phyloP scores from a whole-genome alignment of 2,329 filamentous ascomycete genomes.

The Teratosphaeria epicoccoides region DNA sequence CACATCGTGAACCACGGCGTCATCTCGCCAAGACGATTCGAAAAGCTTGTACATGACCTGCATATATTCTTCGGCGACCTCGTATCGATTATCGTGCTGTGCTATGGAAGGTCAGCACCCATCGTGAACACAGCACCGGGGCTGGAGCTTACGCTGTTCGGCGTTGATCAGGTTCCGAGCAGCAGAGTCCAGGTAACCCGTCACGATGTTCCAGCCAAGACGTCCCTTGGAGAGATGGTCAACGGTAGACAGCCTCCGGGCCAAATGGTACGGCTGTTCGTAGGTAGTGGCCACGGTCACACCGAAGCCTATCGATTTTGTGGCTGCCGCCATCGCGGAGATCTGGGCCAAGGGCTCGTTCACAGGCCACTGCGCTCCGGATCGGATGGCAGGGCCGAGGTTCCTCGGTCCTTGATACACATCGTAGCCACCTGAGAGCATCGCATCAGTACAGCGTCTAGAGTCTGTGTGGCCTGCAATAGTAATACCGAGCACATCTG shows the following conservation, averaged over 20 bases:
- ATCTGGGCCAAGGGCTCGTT: conserved; percentile 57
- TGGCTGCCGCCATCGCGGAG: conserved; percentile 53
- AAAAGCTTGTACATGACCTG: conserved; percentile 40
- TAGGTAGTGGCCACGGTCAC: conserved; percentile 55
- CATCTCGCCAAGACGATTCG: conserved; percentile 45
- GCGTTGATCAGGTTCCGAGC: conserved; percentile 49
- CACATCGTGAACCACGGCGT: conserved; percentile 46
- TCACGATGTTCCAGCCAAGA: conserved; percentile 59
- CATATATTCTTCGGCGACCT: conserved; percentile 52
- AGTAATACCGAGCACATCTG: conserved; percentile 46
- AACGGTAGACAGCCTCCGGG: conserved; percentile 51
- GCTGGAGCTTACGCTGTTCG: conserved; percentile 27
- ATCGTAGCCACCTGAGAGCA: conserved; percentile 44
- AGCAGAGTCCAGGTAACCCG: conserved; percentile 52
- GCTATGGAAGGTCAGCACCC: not conserved
- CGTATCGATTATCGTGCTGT: conserved; percentile 40
- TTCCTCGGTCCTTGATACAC: conserved; percentile 54
- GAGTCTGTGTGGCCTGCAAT: not conserved
- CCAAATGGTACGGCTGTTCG: conserved; percentile 51
- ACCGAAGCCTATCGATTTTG: conserved; percentile 52
- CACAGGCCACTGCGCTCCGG: conserved; percentile 59
- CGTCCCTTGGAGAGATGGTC: conserved; percentile 53
- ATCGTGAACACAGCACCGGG: not conserved
- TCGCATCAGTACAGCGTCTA: not conserved
- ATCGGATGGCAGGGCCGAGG: conserved; percentile 49